phyloP scores from a whole-genome alignment of 2,329 filamentous ascomycete species.

The Colletotrichum tofieldiae region DNA sequence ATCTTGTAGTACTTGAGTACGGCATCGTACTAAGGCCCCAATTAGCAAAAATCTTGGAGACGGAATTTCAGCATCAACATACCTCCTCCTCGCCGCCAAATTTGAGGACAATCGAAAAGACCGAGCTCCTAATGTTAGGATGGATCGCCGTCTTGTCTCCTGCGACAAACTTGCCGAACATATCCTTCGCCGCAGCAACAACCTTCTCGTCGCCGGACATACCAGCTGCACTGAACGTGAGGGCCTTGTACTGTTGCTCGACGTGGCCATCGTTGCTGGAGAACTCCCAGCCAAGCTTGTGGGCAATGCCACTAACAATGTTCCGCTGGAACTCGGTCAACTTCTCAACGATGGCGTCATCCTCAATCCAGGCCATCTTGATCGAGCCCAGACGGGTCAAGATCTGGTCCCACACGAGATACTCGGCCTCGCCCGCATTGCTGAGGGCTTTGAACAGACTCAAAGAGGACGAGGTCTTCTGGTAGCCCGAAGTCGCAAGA shows the following conservation, averaged over 20 bases:
- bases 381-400: constrained; percentile 84
- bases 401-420: constrained; percentile 96
- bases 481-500: constrained; percentile 90
- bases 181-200: constrained; percentile 85
- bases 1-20: constrained; percentile 75
- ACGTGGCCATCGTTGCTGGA: constrained; percentile 89
- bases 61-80: constrained; percentile 47
- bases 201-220: constrained; percentile 84
- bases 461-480: constrained; percentile 91
- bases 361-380: constrained; percentile 89
- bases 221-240: constrained; percentile 90
- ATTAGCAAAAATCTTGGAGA: constrained; percentile 37
- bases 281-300: constrained; percentile 91
- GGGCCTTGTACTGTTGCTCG: constrained; percentile 92
- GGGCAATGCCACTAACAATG: constrained; percentile 83
- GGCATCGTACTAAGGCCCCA: constrained; percentile 74
- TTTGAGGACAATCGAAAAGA: constrained; percentile 87
- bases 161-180: constrained; percentile 87
- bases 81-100: constrained; percentile 89
- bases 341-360: constrained; percentile 79
- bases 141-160: constrained; percentile 89
- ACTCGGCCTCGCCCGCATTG: constrained; percentile 84
- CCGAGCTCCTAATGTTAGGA: constrained; percentile 89
- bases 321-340: constrained; percentile 88
- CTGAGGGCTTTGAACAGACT: constrained; percentile 89